Evolutionary conservation across 495 filamentous ascomycete species (phyloP), one percentile per base, ranked within the genome.

Genomic region (Hypoxylon lienhwacheense): DNA sequence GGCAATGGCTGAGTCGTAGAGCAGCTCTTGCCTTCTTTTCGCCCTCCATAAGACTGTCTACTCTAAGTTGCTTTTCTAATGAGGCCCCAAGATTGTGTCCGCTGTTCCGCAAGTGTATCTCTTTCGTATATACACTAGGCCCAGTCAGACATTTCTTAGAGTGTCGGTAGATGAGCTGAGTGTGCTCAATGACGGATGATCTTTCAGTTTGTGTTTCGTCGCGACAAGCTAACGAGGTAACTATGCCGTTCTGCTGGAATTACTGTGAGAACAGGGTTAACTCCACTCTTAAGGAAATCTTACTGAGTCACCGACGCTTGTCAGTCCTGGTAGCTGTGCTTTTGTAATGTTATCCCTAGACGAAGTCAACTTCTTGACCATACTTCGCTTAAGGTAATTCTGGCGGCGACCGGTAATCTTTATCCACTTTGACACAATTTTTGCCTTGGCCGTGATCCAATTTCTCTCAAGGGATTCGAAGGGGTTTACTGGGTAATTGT

Each of bases 41-140:
- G 52, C 42, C 44, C 41, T 61, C 64, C 64, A 66, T 66, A 64
- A 35, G 56, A 43, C 44, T 56, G 60, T 45, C 57, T 43, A 35
- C 47, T 54, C 41, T 36, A 31, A 21, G 19, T 16, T 37, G 31
- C 44, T 43, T 37, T 19, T 52, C 26, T 59, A 52, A 53, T 50
- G 33, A n/a, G 15, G 50, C 45, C 43, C 57, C 53, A 56, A 29
- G 21, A 21, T 47, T 48, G 35, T n/a, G 29, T 43, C 57, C 43
- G 37, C 47, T 54, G 53, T 55, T 55, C 35, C 37, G 36, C 59
- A 55, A 41, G 31, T 46, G 44, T 25, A 35, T 35, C 39, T 49
- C 44, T 56, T 61, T 47, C 61, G 24, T 59, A 35, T 50, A 55
- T 50, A 62, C 47, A 28, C 46, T 59, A 53, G 36, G 20, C 34